Evolutionary conservation across 805 yeast genomes (phyloP).

Genomic region (Candida bentonensis): DNA sequence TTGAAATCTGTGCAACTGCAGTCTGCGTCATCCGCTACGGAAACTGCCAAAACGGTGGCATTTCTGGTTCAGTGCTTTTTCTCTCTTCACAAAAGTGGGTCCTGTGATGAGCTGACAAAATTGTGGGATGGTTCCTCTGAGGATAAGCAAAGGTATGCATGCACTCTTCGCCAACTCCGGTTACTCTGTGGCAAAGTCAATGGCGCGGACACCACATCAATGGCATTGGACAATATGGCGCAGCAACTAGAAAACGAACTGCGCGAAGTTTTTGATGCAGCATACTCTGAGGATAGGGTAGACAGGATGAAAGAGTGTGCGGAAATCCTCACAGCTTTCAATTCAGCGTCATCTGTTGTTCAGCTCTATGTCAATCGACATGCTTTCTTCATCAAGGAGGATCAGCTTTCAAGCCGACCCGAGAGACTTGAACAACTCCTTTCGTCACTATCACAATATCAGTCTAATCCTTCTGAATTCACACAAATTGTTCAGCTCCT

Average conservation of each 20-base stretch:
- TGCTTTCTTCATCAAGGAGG: constrained; percentile 45
- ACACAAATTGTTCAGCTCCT: constrained; percentile 39
- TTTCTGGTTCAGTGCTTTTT: constrained; percentile 65
- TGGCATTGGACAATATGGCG: background rate
- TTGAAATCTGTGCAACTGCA: constrained; percentile 18
- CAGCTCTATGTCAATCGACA: constrained; percentile 73
- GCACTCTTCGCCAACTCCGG: constrained; percentile 49
- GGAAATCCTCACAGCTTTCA: constrained; percentile 58
- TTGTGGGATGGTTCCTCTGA: constrained; percentile 38
- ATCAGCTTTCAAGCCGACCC: constrained; percentile 19
- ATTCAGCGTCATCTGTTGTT: constrained; percentile 73
- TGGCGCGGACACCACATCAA: constrained; percentile 6
- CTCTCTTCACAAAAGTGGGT: constrained; percentile 49
- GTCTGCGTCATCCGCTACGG: constrained; percentile 46
- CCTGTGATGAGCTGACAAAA: constrained; percentile 39
- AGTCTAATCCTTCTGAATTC: constrained; percentile 30
- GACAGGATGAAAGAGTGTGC: constrained; percentile 63
- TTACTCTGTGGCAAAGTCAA: constrained; percentile 49
- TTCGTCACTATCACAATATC: constrained; percentile 48
- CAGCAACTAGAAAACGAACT: constrained; percentile 52
- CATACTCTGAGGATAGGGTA: constrained; percentile 57
- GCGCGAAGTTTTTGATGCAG: constrained; percentile 54
- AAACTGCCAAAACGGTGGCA: constrained; percentile 57
- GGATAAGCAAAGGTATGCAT: constrained; percentile 56
- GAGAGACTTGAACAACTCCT: constrained; percentile 28